Base-by-base conservation (phyloP, 768 basidiomycete genomes). In the Rhodosporidiobolus sp. region DNA sequence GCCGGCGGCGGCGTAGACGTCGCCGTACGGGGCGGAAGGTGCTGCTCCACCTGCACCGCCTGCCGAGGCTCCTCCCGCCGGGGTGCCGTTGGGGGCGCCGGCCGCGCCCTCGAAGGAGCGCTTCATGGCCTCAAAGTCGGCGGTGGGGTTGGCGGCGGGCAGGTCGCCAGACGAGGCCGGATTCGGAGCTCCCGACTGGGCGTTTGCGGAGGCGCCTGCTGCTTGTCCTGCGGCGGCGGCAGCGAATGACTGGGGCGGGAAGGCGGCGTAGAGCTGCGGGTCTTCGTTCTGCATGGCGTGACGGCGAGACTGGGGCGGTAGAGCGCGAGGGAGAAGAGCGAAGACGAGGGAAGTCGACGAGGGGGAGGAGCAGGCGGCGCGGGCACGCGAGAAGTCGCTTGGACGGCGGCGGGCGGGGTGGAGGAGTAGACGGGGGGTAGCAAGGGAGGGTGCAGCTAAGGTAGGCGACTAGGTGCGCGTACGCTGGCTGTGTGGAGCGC, bases 81-180 rank as follows among this genome's bases (percentile, higher is more conserved):
- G 54, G 8, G 9, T 30, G n/a, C 63, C 69, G 35, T 57, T 57
- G 26, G 46, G 11, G 66, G 20, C 58, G 14, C 34, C 54, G 6
- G 49, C 69, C 26, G 34, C 68, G 62, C 28, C 26, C n/a, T 76
- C 68, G 43, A 72, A 76, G 32, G 55, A 63, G 22, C 70, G 60
- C 65, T 72, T 76, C 61, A 72, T 69, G 20, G 75, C 67, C 35
- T 72, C 75, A 22, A 72, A 72, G 48, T 69, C 75, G 65, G 38
- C 56, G 19, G 56, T 53, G 16, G 54, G 58, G 50, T 45, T 53
- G 50, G 22, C 24, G 26, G 19, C 43, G 22, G 38, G 8, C 38
- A 66, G 56, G 56, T 61, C 52, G 16, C 52, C 3, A 26, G 57
- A 17, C 10, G 64, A 6, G 32, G 34, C 43, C 14, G 54, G 1